Evolutionary conservation across 2,329 filamentous ascomycete genomes (phyloP).

Genomic region (Botrytis hyacinthi): DNA sequence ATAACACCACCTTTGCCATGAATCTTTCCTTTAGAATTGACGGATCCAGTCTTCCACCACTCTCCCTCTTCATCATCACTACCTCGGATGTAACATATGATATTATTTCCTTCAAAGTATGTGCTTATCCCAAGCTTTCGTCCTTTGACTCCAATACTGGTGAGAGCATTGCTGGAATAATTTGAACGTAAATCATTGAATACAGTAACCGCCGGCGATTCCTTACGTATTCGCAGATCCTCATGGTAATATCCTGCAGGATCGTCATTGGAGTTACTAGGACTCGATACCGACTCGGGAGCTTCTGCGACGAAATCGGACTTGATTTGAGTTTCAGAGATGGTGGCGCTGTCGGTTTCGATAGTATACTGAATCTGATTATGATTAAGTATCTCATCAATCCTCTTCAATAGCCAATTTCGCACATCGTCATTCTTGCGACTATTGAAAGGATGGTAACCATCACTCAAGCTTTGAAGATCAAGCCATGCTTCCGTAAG

Average conservation of each 20-base stretch:
- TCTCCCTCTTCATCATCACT: conserved; percentile 67
- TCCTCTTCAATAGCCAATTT: conserved; percentile 68
- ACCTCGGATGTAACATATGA: conserved; percentile 88
- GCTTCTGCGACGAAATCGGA: background rate
- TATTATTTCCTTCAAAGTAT: conserved; percentile 91
- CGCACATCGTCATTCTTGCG: conserved; percentile 77
- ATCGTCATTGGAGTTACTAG: conserved; percentile 21
- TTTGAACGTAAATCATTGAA: conserved; percentile 81
- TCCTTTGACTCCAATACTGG: conserved; percentile 39
- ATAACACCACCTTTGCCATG: conserved; percentile 73
- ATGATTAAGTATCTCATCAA: conserved; percentile 65
- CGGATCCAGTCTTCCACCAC: conserved; percentile 62
- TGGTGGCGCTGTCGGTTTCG: conserved; percentile 36
- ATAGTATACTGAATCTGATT: conserved; percentile 53
- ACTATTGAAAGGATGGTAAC: conserved; percentile 88
- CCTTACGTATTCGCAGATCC: conserved; percentile 23
- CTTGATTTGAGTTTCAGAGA: background rate
- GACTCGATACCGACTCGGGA: background rate
- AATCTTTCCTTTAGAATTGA: conserved; percentile 41
- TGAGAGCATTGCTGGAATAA: conserved; percentile 62
- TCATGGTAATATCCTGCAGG: conserved; percentile 21
- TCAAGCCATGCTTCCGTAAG: conserved; percentile 85
- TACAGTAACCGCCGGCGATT: conserved; percentile 54
- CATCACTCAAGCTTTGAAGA: conserved; percentile 68
- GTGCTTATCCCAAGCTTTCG: conserved; percentile 47